These are phyloP conservation scores for Piper longum DNA, from an alignment of 164 flowering plant genomes.

Conservation along the genomic window DNA sequence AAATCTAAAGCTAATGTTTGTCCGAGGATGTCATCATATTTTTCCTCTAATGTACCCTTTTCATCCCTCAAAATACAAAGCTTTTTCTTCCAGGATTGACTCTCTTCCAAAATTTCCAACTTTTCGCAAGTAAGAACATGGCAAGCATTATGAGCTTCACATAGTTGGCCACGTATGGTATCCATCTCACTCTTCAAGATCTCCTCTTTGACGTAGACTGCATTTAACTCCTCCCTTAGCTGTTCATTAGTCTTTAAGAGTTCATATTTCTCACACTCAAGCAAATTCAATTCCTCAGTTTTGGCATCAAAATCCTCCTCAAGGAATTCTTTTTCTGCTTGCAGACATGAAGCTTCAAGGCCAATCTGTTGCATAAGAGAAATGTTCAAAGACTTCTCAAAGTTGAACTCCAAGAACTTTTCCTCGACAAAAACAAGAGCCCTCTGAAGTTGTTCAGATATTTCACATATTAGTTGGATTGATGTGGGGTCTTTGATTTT, in stretches of 20 bases:
- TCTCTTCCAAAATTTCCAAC: constrained; percentile 25
- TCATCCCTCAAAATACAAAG: constrained; percentile 31
- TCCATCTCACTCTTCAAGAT: constrained; percentile 23
- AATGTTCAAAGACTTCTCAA: constrained; percentile 57
- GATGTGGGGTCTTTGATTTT: constrained; percentile 16
- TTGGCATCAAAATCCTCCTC: constrained; percentile 22
- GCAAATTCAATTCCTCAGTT: constrained; percentile 18
- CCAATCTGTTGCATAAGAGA: constrained; percentile 41
- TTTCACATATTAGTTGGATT: constrained; percentile 22
- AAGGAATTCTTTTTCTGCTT: constrained; percentile 21
- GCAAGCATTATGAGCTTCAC: constrained; percentile 22
- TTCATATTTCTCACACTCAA: constrained; percentile 41
- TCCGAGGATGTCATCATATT: constrained; percentile 23
- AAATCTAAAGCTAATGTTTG: constrained; percentile 30
- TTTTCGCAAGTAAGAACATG: constrained; percentile 24
- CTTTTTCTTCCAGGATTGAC: constrained; percentile 23
- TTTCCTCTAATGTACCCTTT: constrained; percentile 34
- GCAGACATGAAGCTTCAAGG: constrained; percentile 26
- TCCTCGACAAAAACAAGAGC: constrained; percentile 28
- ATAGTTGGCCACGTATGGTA: constrained; percentile 15
- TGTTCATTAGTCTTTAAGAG: constrained; percentile 31
- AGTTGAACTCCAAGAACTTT: constrained; percentile 39
- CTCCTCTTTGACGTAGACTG: constrained; percentile 17
- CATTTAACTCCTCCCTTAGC: constrained; percentile 24
- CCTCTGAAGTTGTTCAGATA: constrained; percentile 28